Percentiles rank a stretch among this genome's conserved stretches.
Conservation (phyloP, 305 asterid species). For the Stenogyne calaminthoides region DNA sequence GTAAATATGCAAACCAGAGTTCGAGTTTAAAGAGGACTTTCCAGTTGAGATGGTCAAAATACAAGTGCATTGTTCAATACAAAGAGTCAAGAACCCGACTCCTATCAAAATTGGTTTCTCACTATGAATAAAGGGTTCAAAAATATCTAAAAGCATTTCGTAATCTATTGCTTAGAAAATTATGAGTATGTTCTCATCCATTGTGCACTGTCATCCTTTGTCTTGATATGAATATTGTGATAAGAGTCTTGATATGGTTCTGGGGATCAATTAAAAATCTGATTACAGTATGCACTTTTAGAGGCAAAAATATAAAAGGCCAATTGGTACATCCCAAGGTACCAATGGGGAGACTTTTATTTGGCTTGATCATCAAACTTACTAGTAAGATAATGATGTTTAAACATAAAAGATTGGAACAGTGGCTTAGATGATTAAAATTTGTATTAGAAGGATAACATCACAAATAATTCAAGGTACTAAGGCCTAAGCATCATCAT, state of each 20-base stretch:
- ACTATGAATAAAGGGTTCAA: not conserved
- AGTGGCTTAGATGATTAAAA: not conserved
- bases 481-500: conserved; percentile 2
- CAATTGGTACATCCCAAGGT: not conserved
- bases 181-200: not conserved
- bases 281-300: not conserved
- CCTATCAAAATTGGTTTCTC: not conserved
- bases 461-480: not conserved
- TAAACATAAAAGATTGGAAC: not conserved
- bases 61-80: conserved; percentile 1
- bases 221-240: not conserved
- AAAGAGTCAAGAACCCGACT: not conserved
- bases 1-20: not conserved
- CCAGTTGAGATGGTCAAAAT: not conserved
- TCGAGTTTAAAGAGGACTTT: not conserved
- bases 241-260: not conserved
- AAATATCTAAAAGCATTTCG: not conserved
- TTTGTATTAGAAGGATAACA: not conserved
- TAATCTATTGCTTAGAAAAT: not conserved
- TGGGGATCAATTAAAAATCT: not conserved
- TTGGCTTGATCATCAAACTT: not conserved
- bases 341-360: not conserved
- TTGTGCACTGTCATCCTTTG: not conserved
- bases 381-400: not conserved
- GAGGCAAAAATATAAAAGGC: conserved; percentile 3